Evolutionary conservation across 2,329 filamentous ascomycete genomes (phyloP).

Genomic region (Corinectria fuckeliana): DNA sequence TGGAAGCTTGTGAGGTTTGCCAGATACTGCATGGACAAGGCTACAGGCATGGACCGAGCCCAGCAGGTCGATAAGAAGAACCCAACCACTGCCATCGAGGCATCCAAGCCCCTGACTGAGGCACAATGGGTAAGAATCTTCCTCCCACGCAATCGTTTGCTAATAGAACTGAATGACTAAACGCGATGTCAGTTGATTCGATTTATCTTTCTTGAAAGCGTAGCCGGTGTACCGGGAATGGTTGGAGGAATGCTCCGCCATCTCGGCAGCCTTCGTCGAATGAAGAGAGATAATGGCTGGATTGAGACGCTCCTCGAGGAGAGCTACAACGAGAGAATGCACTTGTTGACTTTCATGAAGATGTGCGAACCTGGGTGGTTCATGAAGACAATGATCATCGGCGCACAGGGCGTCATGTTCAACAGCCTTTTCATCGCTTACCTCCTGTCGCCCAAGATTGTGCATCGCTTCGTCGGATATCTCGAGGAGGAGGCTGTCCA

Average conservation of each 20-base stretch:
- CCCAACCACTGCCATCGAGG: constrained; percentile 60
- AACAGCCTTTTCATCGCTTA: constrained; percentile 92
- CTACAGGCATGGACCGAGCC: constrained; percentile 74
- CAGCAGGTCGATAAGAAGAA: constrained; percentile 69
- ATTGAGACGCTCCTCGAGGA: constrained; percentile 93
- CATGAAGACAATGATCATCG: constrained; percentile 91
- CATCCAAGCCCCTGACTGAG: constrained; percentile 73
- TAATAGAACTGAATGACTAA: constrained; percentile 18
- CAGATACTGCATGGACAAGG: constrained; percentile 81
- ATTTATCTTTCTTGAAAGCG: constrained; percentile 92
- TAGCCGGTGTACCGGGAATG: constrained; percentile 96
- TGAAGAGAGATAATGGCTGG: constrained; percentile 96
- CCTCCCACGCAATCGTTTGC: background rate
- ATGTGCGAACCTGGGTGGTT: constrained; percentile 78
- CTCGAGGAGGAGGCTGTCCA: constrained; percentile 96
- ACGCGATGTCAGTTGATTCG: constrained; percentile 64
- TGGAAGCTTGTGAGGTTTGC: constrained; percentile 77
- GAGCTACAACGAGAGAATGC: constrained; percentile 93
- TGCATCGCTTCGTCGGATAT: constrained; percentile 95
- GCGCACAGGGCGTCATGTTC: constrained; percentile 95
- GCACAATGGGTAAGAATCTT: constrained; percentile 72
- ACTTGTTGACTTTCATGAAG: constrained; percentile 90
- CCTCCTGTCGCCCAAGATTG: constrained; percentile 83
- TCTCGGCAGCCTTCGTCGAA: constrained; percentile 78
- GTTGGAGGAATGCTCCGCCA: constrained; percentile 94